Evolutionary conservation across 768 basidiomycete genomes (phyloP), one percentile per base, ranked within the genome.

Genomic region (Hericium alpestre): DNA sequence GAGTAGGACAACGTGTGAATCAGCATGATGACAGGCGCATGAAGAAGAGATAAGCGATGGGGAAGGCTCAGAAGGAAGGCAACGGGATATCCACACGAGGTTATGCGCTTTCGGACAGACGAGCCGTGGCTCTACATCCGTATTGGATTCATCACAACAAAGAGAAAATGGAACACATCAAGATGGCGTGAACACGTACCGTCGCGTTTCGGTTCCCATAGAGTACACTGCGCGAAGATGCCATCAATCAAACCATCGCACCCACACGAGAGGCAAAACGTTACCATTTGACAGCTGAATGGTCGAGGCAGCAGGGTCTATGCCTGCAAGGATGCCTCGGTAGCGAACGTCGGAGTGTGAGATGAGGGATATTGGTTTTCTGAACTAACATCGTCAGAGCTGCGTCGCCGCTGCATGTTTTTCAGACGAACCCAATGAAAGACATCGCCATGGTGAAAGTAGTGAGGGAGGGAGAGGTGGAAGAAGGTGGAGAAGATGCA

Each of bases 341-440:
- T 93, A 93, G 56, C 91, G 86, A 59, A 93, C 87, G 80, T 91
- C 91, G 53, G 88, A 90, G 69, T 90, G 87, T 57, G 90, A 92
- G 69, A 90, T 86, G 66, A 93, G 84, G 57, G 90, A 90, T 58
- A 93, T 93, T 10, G 87, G 81, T 78, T 90, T 90, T 69, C 89
- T 90, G 70, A 12, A 20, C 32, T 51, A 37, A 37, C 13, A n/a
- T 51, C 53, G 32, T 54, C 10, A 59, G 38, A 40, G 69, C 53
- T 69, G 58, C 27, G 54, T 20, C 13, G 25, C 15, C 7, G 11
- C 10, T 9, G 15, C 38, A 7, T 12, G 43, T n/a, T 13, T 6
- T 16, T 20, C 8, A 13, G 16, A 54, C 60, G 37, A 1, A 63
- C 62, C 62, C 62, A 38, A 63, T 63, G 53, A 63, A 63, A 22